A percentile compares a stretch with the other conserved stretches of the same genome.
Evolutionary conservation across 73 alveolate species (phyloP).

Genomic region (Uronychia binucleata): DNA sequence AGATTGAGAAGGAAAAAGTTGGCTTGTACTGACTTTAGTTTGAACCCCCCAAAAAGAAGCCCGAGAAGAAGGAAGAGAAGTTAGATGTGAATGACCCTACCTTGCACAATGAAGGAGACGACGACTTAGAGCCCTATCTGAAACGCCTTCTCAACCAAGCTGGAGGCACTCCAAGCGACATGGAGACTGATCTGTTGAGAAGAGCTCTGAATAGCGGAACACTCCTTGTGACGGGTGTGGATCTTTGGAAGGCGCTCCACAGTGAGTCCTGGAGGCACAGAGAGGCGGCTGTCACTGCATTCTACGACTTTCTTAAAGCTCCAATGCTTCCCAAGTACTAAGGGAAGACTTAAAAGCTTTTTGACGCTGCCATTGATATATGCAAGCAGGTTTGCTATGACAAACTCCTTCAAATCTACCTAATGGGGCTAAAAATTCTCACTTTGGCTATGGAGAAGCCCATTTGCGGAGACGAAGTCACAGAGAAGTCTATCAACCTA

Average conservation of each 20-base stretch:
- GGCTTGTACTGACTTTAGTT: background rate
- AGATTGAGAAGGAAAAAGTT: slow-evolving; percentile 56
- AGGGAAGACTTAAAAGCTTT: slow-evolving; percentile 84
- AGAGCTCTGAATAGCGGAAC: slow-evolving; percentile 90
- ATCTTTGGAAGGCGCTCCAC: slow-evolving; percentile 93
- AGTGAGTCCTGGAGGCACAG: slow-evolving; percentile 97
- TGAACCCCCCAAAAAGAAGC: slow-evolving; percentile 5
- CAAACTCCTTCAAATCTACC: slow-evolving; percentile 90
- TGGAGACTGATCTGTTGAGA: slow-evolving; percentile 86
- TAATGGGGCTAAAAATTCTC: slow-evolving; percentile 87
- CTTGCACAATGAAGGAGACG: slow-evolving; percentile 94
- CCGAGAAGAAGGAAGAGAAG: slow-evolving; percentile 58
- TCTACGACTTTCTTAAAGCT: slow-evolving; percentile 87
- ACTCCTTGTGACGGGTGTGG: slow-evolving; percentile 91
- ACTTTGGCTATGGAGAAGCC: slow-evolving; percentile 93
- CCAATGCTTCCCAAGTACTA: slow-evolving; percentile 90
- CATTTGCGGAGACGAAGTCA: slow-evolving; percentile 94
- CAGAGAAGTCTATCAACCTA: slow-evolving; percentile 82
- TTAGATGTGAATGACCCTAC: slow-evolving; percentile 34
- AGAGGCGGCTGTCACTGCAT: slow-evolving; percentile 97
- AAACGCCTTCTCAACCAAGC: slow-evolving; percentile 89
- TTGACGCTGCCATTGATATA: slow-evolving; percentile 93
- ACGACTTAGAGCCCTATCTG: slow-evolving; percentile 93
- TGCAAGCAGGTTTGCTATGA: slow-evolving; percentile 91
- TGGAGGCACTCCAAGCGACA: slow-evolving; percentile 70